These are phyloP conservation scores for Gynandropsis gynandra DNA, from an alignment of 345 rosid species.

Conservation along the genomic window DNA sequence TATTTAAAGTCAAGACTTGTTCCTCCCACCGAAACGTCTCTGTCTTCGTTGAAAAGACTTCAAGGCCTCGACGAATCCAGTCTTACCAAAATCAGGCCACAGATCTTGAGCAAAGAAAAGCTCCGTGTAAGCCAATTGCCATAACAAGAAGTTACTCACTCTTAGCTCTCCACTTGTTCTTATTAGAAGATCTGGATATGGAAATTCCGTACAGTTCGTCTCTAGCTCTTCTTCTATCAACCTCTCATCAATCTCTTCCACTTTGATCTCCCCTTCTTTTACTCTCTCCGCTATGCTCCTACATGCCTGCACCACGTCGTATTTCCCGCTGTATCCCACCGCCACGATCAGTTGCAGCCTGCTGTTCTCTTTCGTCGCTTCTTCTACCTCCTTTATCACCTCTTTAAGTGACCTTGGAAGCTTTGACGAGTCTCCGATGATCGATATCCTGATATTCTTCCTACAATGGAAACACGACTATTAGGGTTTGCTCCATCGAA, in stretches of 20 bases:
- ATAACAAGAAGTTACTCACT: slow-evolving; percentile 74
- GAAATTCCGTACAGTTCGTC: slow-evolving; percentile 52
- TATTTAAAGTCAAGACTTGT: no score
- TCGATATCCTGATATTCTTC: slow-evolving; percentile 37
- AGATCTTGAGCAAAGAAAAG: slow-evolving; percentile 51
- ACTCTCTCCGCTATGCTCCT: slow-evolving; percentile 47
- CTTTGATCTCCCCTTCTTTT: slow-evolving; percentile 37
- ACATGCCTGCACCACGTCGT: slow-evolving; percentile 64
- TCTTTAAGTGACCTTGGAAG: slow-evolving; percentile 39
- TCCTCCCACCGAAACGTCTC: slow-evolving; percentile 77
- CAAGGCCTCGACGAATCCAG: slow-evolving; percentile 50
- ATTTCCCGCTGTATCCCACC: slow-evolving; percentile 68
- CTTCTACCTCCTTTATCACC: slow-evolving; percentile 39
- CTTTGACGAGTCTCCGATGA: slow-evolving; percentile 59
- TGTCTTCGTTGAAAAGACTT: slow-evolving; percentile 59
- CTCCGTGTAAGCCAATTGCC: slow-evolving; percentile 82
- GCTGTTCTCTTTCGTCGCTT: slow-evolving; percentile 38
- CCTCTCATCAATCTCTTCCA: slow-evolving; percentile 48
- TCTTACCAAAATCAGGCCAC: slow-evolving; percentile 79
- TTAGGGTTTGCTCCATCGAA: no score
- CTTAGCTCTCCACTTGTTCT: slow-evolving; percentile 75
- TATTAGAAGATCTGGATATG: slow-evolving; percentile 62
- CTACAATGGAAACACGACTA: slow-evolving; percentile 20
- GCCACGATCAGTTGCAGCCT: slow-evolving; percentile 62
- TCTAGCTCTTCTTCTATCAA: slow-evolving; percentile 58